Conservation (phyloP, 1,284 basidiomycete genomes). For the Cryptococcus floricola region DNA sequence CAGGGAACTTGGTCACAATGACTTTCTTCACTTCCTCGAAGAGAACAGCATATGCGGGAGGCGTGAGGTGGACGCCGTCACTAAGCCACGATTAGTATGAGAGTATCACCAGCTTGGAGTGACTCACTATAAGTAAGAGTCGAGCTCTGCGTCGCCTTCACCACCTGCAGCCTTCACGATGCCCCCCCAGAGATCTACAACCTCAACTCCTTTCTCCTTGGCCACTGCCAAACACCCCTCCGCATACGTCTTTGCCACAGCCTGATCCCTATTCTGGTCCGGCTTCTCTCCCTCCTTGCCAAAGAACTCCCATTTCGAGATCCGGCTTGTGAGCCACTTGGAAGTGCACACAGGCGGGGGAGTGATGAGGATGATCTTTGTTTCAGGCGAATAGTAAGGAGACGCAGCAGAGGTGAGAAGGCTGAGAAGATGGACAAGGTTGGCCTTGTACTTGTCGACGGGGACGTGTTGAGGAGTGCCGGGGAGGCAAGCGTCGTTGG, state of each 20-base stretch:
- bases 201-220: constrained; percentile 55
- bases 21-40: constrained; percentile 61
- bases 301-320: constrained; percentile 46
- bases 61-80: constrained; percentile 76
- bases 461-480: constrained; percentile 56
- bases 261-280: constrained; percentile 59
- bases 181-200: constrained; percentile 66
- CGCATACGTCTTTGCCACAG: constrained; percentile 63
- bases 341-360: constrained; percentile 73
- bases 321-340: constrained; percentile 52
- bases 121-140: constrained; percentile 40
- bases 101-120: not conserved
- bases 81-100: constrained; percentile 10
- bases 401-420: constrained; percentile 63
- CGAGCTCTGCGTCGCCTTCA: constrained; percentile 52
- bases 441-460: constrained; percentile 61
- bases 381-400: constrained; percentile 65
- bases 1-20: constrained; percentile 60
- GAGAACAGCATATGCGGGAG: constrained; percentile 66
- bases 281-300: constrained; percentile 28
- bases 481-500: constrained; percentile 69
- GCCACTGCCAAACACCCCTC: constrained; percentile 64
- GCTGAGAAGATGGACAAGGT: constrained; percentile 62
- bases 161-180: constrained; percentile 65
- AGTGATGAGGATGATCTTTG: constrained; percentile 72